phyloP scores from a whole-genome alignment of 2,329 filamentous ascomycete genomes.

The Proliferodiscus dingleyae region DNA sequence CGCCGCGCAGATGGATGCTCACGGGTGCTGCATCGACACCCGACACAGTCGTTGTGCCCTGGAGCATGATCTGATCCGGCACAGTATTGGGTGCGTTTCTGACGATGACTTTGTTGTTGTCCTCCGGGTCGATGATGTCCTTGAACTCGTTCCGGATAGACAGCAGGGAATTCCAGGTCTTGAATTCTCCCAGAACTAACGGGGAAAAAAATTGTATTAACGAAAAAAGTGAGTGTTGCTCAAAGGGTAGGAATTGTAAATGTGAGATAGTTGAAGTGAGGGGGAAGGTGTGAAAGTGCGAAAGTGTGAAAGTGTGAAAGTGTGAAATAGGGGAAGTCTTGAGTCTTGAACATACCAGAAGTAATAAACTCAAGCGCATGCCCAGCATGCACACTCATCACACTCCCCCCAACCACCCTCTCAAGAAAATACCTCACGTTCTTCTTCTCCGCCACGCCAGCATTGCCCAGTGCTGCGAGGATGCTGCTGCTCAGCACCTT shows the following conservation, averaged over 20 bases:
- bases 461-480: no score
- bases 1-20: constrained; percentile 42
- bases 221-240: background rate
- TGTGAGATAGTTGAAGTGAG: no score
- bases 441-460: constrained; percentile 11
- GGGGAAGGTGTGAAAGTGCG: no score
- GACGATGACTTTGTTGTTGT: constrained; percentile 27
- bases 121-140: constrained; percentile 30
- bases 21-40: constrained; percentile 27
- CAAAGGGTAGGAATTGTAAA: no score
- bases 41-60: constrained; percentile 27
- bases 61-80: constrained; percentile 40
- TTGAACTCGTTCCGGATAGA: constrained; percentile 41
- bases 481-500: no score
- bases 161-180: constrained; percentile 36
- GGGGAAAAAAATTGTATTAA: background rate
- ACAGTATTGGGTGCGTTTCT: constrained; percentile 36
- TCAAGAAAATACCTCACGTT: constrained; percentile 45
- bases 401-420: constrained; percentile 37
- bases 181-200: constrained; percentile 40
- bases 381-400: constrained; percentile 22
- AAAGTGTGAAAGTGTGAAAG: no score
- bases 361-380: constrained; percentile 41
- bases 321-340: no score
- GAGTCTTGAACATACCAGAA: constrained; percentile 20